Evolutionary conservation across 2,329 filamentous ascomycete species (phyloP), one percentile per base, ranked within the genome.

Genomic region (Dryadomyces sulphureus): DNA sequence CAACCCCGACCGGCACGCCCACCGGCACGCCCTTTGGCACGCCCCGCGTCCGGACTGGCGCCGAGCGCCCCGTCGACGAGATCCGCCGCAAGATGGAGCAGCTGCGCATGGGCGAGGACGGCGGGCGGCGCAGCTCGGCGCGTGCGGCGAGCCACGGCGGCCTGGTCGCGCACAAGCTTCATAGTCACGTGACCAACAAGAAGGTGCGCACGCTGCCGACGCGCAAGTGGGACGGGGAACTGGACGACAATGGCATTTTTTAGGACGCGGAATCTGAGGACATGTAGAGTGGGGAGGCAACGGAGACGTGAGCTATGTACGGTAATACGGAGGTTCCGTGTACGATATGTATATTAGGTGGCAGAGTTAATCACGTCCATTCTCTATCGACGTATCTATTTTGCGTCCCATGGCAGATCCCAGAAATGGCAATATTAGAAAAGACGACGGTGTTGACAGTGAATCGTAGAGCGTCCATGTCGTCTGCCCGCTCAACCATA

Each of bases 191-290:
- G 27, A 3, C 27, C 9, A 4, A 71, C 14, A 75, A 73, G 58
- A 76, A 74, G 60, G 57, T 72, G 52, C 64, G 70, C n/a, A 70
- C 66, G 54, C 52, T 75, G 47, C 63, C 59, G 3, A 54, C 61
- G 4, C 68, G 66, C 55, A 65, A 65, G 49, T 77, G 72, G 72
- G 68, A 72, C 19, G 55, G 50, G 25, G 51, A 54, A 1, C 46
- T 55, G 35, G 62, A 63, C 17, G 60, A 66, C 14, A 65, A 69
- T 16, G 67, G 66, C 38, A 16, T 62, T 34, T 62, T 64, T 52
- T 65, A 39, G 21, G 22, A 3, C 16, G 16, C 17, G 22, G 8
- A 6, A 14, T 32, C 19, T 30, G n/a, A n/a, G n/a, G n/a, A n/a
- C n/a, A n/a, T n/a, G n/a, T n/a, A n/a, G n/a, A n/a, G n/a, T n/a